Conservation (phyloP, 2,329 filamentous ascomycete species). For the Sclerotinia minor region DNA sequence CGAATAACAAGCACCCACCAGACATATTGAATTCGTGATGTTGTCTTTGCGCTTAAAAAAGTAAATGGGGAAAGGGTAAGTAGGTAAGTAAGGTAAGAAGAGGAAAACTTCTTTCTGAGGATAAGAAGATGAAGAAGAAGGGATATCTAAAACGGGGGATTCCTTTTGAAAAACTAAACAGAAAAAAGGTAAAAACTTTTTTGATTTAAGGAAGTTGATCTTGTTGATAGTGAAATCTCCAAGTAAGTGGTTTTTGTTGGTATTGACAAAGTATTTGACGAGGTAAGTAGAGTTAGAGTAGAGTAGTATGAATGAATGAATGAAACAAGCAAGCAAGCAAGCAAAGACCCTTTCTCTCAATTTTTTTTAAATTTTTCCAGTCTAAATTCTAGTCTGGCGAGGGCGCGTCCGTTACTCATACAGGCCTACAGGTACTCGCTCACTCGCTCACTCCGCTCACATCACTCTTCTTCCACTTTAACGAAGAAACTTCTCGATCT, state of each 20-base stretch:
- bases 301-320: not conserved
- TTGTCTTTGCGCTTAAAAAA: conserved; percentile 16
- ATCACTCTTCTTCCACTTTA: conserved; percentile 9
- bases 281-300: too few relatives aligned
- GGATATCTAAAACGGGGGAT: not conserved
- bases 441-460: too few relatives aligned
- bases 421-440: not conserved
- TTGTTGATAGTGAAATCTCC: not conserved
- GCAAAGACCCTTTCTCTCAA: not conserved
- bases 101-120: not conserved
- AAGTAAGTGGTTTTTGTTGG: too few relatives aligned
- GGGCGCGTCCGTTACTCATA: conserved; percentile 15
- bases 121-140: conserved; percentile 16
- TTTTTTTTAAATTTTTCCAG: conserved; percentile 19
- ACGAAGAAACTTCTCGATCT: conserved; percentile 26
- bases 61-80: not conserved
- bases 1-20: not conserved
- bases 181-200: not conserved
- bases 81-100: not conserved
- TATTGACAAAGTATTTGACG: not conserved
- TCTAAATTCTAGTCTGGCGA: conserved; percentile 18
- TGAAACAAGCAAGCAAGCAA: not conserved
- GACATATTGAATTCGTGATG: conserved; percentile 15
- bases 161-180: conserved; percentile 3
- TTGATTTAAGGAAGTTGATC: not conserved